Evolutionary conservation across 2,329 filamentous ascomycete species (phyloP).

Genomic region (Hypoxylon sp.): DNA sequence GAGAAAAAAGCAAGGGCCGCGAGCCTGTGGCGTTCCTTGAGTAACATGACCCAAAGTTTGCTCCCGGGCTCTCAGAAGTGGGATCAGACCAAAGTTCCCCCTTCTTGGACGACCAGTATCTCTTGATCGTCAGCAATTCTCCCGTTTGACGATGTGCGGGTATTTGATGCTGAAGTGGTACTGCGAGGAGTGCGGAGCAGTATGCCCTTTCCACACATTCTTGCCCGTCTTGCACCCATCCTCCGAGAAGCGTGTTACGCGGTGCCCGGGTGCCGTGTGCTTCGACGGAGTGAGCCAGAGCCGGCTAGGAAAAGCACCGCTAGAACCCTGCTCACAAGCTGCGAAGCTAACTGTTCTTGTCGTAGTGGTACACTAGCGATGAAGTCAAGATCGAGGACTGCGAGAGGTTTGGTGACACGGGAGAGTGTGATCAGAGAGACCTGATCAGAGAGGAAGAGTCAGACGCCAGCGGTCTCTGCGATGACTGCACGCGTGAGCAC

Average conservation of each 20-base stretch:
- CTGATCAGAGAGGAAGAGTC: slow-evolving; percentile 39
- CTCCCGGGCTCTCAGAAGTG: slow-evolving; percentile 19
- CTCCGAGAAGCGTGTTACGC: background rate
- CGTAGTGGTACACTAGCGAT: slow-evolving; percentile 45
- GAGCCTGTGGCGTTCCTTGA: slow-evolving; percentile 31
- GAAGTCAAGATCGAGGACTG: slow-evolving; percentile 43
- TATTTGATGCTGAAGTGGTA: slow-evolving; percentile 46
- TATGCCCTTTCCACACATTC: slow-evolving; percentile 23
- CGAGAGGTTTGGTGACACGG: slow-evolving; percentile 34
- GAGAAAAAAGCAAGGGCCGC: slow-evolving; percentile 24
- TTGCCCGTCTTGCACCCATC: slow-evolving; percentile 5
- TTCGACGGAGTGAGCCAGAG: background rate
- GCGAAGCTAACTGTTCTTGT: slow-evolving; percentile 16
- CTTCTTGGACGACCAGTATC: slow-evolving; percentile 11
- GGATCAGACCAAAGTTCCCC: slow-evolving; percentile 17
- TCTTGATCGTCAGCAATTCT: slow-evolving; percentile 10
- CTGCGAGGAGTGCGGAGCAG: slow-evolving; percentile 44
- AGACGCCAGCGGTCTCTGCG: slow-evolving; percentile 42
- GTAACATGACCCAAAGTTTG: slow-evolving; percentile 33
- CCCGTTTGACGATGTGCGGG: slow-evolving; percentile 37
- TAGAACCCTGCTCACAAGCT: background rate
- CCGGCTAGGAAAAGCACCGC: background rate
- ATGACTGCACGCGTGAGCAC: slow-evolving; percentile 40
- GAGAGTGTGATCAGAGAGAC: slow-evolving; percentile 37
- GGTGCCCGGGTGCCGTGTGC: background rate